These are phyloP conservation scores for Golubevia sp. DNA, from an alignment of 1,284 basidiomycete species.

Conservation along the genomic window DNA sequence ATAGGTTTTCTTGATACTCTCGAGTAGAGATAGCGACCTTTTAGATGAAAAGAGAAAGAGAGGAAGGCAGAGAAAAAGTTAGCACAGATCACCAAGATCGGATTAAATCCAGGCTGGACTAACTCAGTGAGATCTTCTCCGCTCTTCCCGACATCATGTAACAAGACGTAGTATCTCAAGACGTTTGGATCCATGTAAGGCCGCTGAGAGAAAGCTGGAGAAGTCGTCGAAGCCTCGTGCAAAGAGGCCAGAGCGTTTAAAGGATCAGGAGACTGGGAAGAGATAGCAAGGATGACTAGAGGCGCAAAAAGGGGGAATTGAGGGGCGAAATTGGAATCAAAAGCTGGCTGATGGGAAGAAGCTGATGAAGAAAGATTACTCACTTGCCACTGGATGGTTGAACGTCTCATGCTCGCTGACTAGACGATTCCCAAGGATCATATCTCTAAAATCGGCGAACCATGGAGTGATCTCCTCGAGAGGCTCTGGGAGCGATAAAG, in stretches of 20 bases:
- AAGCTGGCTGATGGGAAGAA: background rate
- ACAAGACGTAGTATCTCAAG: conserved; percentile 50
- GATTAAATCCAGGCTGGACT: too few relatives aligned
- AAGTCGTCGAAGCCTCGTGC: conserved; percentile 24
- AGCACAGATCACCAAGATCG: too few relatives aligned
- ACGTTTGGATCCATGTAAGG: conserved; percentile 45
- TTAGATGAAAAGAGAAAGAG: conserved; percentile 1
- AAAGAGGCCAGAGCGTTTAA: conserved; percentile 54
- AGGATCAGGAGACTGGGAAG: conserved; percentile 40
- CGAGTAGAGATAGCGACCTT: conserved; percentile 39
- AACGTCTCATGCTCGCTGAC: conserved; percentile 40
- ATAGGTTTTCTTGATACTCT: conserved; percentile 49
- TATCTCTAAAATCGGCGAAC: conserved; percentile 32
- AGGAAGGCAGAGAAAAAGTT: background rate
- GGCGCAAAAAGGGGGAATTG: conserved; percentile 2
- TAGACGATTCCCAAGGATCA: conserved; percentile 21
- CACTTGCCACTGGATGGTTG: conserved; percentile 23
- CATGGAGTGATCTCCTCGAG: conserved; percentile 32
- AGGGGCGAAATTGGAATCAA: conserved; percentile 7
- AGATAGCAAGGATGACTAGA: conserved; percentile 39
- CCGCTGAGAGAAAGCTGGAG: conserved; percentile 24
- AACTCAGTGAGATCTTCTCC: conserved; percentile 30
- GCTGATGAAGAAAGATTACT: background rate
- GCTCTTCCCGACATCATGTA: conserved; percentile 39
- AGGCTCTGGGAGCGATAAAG: conserved; percentile 6